Percentiles rank a stretch among this genome's conserved stretches.
These are phyloP conservation scores for Pyrus hybrid DNA, from an alignment of 331 rosid species.

Conservation along the genomic window DNA sequence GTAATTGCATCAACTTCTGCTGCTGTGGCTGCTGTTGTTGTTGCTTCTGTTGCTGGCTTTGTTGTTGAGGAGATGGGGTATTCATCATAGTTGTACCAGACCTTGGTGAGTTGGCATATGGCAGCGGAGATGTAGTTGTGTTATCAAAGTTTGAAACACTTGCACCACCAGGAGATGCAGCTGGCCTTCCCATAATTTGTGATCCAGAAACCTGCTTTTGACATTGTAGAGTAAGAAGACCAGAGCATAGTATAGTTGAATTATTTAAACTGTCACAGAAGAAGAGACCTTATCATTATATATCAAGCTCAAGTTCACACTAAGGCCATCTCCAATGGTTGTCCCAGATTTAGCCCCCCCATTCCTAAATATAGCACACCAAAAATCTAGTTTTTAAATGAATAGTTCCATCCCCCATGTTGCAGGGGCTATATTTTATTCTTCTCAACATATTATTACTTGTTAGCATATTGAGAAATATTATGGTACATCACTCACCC, in stretches of 20 bases:
- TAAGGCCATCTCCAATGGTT: too few relatives aligned
- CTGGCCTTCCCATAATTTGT: slow-evolving; percentile 89
- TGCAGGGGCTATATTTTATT: too few relatives aligned
- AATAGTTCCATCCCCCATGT: too few relatives aligned
- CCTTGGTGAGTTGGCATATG: slow-evolving; percentile 95
- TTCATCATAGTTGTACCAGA: slow-evolving; percentile 76
- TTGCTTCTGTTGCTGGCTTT: slow-evolving; percentile 54
- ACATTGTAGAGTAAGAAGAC: slow-evolving; percentile 5
- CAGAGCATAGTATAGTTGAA: not conserved
- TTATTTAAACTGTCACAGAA: not conserved
- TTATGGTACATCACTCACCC: too few relatives aligned
- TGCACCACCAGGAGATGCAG: slow-evolving; percentile 79
- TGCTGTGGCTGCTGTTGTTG: slow-evolving; percentile 54
- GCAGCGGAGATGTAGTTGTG: slow-evolving; percentile 71
- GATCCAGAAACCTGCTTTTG: slow-evolving; percentile 58
- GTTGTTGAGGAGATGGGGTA: slow-evolving; percentile 96
- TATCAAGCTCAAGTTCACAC: not conserved
- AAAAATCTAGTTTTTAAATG: too few relatives aligned
- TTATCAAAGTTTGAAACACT: slow-evolving; percentile 67
- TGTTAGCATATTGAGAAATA: too few relatives aligned
- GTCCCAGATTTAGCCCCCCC: too few relatives aligned
- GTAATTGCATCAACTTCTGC: slow-evolving; percentile 73
- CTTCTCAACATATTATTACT: too few relatives aligned
- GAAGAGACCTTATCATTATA: slow-evolving; percentile 11
- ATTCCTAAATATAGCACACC: too few relatives aligned